Evolutionary conservation across 2,329 filamentous ascomycete species (phyloP), one percentile per base, ranked within the genome.

Genomic region (Dothistroma septosporum): DNA sequence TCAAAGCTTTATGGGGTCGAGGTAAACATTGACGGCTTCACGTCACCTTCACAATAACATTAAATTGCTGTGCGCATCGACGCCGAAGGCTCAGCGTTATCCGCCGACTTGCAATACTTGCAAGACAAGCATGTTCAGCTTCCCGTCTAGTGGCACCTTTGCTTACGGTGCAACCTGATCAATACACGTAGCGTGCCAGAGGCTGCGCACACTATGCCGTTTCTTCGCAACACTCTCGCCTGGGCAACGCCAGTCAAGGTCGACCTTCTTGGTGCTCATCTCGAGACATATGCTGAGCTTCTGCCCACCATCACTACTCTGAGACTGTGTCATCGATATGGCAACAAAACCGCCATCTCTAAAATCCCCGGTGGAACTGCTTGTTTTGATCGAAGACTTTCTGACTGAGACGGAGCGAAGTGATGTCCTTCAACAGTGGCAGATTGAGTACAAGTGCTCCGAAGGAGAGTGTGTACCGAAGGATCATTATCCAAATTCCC

Each of bases 321-420:
- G 6, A 57, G 64, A 5, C 62, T 70, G 0, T 68, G 66, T 55
- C 63, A 68, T 22, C 64, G 67, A 22, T 66, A 61, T 28, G 66
- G 66, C 0, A 46, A 28, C 22, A 22, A 59, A 9, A 61, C 62
- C 0, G 10, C 55, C 50, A 55, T 69, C 47, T 62, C 58, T n/a
- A 68, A 62, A 50, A 54, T 69, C 1, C 68, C 68, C 65, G 4
- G 52, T 59, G 1, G 66, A 69, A 56, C 44, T 69, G 1, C 32
- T 63, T 21, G 47, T 46, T 0, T 35, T 48, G 4, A 62, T 69
- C 32, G 65, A 69, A 44, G 58, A 60, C 10, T 31, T 49, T 44
- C 11, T 62, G 9, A 28, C 55, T 14, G 14, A 53, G 1, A 33
- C 24, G 3, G 53, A 63, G 55, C 8, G 12, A 44, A 9, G 19